phyloP scores from a whole-genome alignment of 306 rosid species.

The Leucaena leucocephala region DNA sequence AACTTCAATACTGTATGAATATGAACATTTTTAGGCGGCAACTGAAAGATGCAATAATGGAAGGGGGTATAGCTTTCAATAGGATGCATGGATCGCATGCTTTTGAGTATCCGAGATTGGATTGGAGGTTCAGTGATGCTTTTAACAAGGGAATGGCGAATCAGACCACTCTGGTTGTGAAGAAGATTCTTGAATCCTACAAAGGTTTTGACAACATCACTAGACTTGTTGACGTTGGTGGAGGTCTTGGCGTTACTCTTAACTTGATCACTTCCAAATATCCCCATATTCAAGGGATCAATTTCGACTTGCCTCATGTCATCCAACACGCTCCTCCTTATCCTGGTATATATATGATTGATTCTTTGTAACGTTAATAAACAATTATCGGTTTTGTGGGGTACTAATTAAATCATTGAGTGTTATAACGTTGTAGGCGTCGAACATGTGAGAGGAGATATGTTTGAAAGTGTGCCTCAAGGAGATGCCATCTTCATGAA shows the following conservation, averaged over 20 bases:
- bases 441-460: conserved; percentile 52
- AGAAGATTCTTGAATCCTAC: conserved; percentile 36
- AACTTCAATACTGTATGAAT: too few relatives aligned
- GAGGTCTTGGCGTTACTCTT: conserved; percentile 41
- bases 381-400: neutral
- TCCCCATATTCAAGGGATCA: conserved; percentile 42
- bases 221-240: conserved; percentile 49
- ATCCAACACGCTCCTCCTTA: conserved; percentile 47
- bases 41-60: conserved; percentile 37
- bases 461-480: conserved; percentile 50
- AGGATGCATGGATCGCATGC: conserved; percentile 31
- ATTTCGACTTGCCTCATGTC: conserved; percentile 32
- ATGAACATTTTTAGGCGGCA: conserved; percentile 23
- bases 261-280: conserved; percentile 42
- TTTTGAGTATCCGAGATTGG: conserved; percentile 25
- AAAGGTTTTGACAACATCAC: conserved; percentile 35
- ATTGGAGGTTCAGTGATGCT: conserved; percentile 27
- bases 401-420: neutral
- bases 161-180: conserved; percentile 21
- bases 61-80: conserved; percentile 44
- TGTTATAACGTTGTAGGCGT: conserved; percentile 34
- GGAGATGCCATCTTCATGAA: conserved; percentile 59
- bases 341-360: conserved; percentile 42
- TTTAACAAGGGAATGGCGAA: conserved; percentile 48
- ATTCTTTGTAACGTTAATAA: too few relatives aligned